Evolutionary conservation across 2,329 filamentous ascomycete species (phyloP).

Genomic region (Sphaceloma murrayae): DNA sequence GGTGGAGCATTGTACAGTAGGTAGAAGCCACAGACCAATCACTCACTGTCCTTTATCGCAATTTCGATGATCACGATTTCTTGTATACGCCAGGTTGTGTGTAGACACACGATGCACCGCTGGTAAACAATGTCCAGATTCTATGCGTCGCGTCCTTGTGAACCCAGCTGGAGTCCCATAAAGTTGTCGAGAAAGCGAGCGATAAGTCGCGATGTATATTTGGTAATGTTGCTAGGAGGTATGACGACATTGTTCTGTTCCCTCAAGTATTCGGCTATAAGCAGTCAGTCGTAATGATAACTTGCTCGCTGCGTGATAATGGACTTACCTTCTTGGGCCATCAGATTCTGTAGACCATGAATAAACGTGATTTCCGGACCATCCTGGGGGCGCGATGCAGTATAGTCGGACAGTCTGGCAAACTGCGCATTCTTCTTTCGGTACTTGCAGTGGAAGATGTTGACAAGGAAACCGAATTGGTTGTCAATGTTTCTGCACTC

Average conservation of each 20-base stretch:
- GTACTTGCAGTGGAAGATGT: conserved; percentile 41
- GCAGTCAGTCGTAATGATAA: conserved; percentile 16
- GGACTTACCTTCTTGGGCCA: conserved; percentile 37
- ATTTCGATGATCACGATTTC: too few species aligned
- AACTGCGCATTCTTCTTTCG: conserved; percentile 29
- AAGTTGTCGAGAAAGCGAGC: conserved; percentile 36
- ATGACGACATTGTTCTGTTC: conserved; percentile 32
- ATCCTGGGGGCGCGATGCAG: background rate
- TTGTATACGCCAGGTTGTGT: too few species aligned
- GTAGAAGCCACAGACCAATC: too few species aligned
- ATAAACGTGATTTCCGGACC: conserved; percentile 17
- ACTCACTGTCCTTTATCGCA: too few species aligned
- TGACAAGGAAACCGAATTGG: conserved; percentile 36
- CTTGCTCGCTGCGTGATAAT: too few species aligned
- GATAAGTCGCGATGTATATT: conserved; percentile 36
- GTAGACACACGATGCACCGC: too few species aligned
- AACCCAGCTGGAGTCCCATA: conserved; percentile 19
- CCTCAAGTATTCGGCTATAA: conserved; percentile 32
- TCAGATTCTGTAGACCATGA: conserved; percentile 28
- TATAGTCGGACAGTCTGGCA: conserved; percentile 16
- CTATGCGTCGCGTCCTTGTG: background rate
- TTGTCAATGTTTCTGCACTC: conserved; percentile 38
- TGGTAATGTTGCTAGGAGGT: conserved; percentile 30
- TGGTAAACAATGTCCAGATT: background rate
- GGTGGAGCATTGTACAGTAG: too few species aligned